Evolutionary conservation across 768 basidiomycete species (phyloP), one percentile per base, ranked within the genome.

Genomic region (Lentinula aciculospora): DNA sequence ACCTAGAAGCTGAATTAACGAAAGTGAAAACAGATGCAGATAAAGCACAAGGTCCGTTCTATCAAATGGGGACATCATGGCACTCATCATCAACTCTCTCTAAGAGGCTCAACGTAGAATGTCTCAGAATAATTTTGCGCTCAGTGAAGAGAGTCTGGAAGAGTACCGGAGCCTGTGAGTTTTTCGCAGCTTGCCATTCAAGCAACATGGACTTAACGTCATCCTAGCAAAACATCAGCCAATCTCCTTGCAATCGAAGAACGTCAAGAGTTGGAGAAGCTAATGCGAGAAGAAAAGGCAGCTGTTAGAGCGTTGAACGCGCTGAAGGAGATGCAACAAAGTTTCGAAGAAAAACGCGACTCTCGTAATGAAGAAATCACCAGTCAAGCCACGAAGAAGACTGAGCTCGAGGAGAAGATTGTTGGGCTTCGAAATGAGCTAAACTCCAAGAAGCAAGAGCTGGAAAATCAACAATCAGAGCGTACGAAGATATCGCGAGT

Each of bases 381-480:
- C 7, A 61, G 67, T 0, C 80, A 83, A 58, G 76, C 65, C 2
- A 74, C 74, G 50, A 82, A 79, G 66, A 85, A 81, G 67, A 65
- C 74, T 0, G 86, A 88, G 28, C 56, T 57, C 7, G 56, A 57
- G 29, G 56, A 48, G 25, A 57, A 34, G 44, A 57, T 57, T 21
- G 29, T 46, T 21, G 67, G 74, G 9, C 69, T 89, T 8, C 80
- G 86, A 56, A 69, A 69, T 0, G 88, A 93, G 12, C 73, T 94
- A n/a, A 72, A 78, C 0, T 76, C 72, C 39, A 81, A 82, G 15
- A 86, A 84, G 64, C 85, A 89, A 62, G 89, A 97, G 58, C 74
- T 95, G 17, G 89, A 94, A 25, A 92, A 90, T 47, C 85, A 89
- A 44, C 87, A 90, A 62, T 85, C 91, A 3, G 96, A 98, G 73